These are phyloP conservation scores for Hypoxylon sp. DNA, from an alignment of 2,329 filamentous ascomycete species.

Conservation along the genomic window DNA sequence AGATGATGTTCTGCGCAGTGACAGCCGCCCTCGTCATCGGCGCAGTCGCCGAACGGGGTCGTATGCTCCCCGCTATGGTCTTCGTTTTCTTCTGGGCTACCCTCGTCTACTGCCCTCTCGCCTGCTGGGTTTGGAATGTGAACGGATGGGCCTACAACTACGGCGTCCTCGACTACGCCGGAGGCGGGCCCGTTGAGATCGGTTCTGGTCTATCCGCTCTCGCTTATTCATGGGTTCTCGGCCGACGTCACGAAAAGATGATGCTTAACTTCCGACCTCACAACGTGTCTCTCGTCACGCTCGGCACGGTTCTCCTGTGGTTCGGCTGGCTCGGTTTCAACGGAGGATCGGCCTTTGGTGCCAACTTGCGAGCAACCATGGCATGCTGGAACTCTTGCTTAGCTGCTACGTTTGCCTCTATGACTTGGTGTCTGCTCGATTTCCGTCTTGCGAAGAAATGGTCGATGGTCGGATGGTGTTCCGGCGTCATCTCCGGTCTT, in stretches of 20 bases:
- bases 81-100: conserved; percentile 98
- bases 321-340: conserved; percentile 99
- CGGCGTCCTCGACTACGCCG: conserved; percentile 96
- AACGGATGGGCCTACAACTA: conserved; percentile 94
- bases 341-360: conserved; percentile 93
- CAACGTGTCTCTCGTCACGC: conserved; percentile 97
- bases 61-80: conserved; percentile 92
- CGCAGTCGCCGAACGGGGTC: conserved; percentile 92
- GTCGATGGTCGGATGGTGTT: conserved; percentile 84
- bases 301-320: conserved; percentile 96
- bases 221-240: conserved; percentile 95
- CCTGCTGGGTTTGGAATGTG: conserved; percentile 96
- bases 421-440: conserved; percentile 96
- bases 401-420: conserved; percentile 90
- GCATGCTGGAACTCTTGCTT: conserved; percentile 98
- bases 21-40: conserved; percentile 93
- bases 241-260: conserved; percentile 98
- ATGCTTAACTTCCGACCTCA: conserved; percentile 99
- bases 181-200: conserved; percentile 97
- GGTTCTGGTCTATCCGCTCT: conserved; percentile 92
- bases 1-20: conserved; percentile 98
- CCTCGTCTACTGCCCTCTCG: conserved; percentile 95
- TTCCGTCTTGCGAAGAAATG: conserved; percentile 95
- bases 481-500: conserved; percentile 78
- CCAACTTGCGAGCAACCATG: conserved; percentile 94